Percentiles rank a stretch among this genome's conserved stretches.
Conservation (phyloP, 2,329 filamentous ascomycete species). For the Zymoseptoria crescenta region DNA sequence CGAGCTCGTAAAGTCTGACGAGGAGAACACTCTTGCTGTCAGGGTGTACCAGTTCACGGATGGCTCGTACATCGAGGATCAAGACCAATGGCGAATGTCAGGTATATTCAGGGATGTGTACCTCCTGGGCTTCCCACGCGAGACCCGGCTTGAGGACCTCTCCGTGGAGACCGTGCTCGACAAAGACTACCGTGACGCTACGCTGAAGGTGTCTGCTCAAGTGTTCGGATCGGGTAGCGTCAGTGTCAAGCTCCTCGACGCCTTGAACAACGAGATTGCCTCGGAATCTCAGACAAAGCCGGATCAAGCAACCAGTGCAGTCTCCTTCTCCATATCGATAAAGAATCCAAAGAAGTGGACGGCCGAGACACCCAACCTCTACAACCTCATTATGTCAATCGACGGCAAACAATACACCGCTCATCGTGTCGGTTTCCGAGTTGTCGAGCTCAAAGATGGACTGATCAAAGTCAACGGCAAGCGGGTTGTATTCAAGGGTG, state of each 20-base stretch:
- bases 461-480: slow-evolving; percentile 56
- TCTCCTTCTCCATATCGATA: slow-evolving; percentile 38
- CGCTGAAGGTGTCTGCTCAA: slow-evolving; percentile 30
- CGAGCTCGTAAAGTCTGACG: slow-evolving; percentile 37
- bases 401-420: slow-evolving; percentile 37
- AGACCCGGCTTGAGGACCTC: slow-evolving; percentile 49
- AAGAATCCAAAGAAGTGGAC: slow-evolving; percentile 58
- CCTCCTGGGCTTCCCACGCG: slow-evolving; percentile 49
- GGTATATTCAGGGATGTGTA: slow-evolving; percentile 61
- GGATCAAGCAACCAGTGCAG: slow-evolving; percentile 14
- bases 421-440: slow-evolving; percentile 56
- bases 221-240: slow-evolving; percentile 36
- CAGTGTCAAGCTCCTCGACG: slow-evolving; percentile 32
- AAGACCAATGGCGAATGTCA: slow-evolving; percentile 24
- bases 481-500: slow-evolving; percentile 54
- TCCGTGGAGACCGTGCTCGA: slow-evolving; percentile 51
- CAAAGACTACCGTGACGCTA: slow-evolving; percentile 43
- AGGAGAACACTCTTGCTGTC: slow-evolving; percentile 51
- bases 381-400: slow-evolving; percentile 43
- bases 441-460: slow-evolving; percentile 54
- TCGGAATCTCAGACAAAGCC: slow-evolving; percentile 1
- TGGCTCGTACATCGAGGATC: slow-evolving; percentile 60
- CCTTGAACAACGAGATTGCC: slow-evolving; percentile 30
- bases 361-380: slow-evolving; percentile 57
- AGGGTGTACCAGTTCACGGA: slow-evolving; percentile 66